Evolutionary conservation across 2,329 filamentous ascomycete species (phyloP), one percentile per base, ranked within the genome.

Genomic region (Hypoxylon sp.): DNA sequence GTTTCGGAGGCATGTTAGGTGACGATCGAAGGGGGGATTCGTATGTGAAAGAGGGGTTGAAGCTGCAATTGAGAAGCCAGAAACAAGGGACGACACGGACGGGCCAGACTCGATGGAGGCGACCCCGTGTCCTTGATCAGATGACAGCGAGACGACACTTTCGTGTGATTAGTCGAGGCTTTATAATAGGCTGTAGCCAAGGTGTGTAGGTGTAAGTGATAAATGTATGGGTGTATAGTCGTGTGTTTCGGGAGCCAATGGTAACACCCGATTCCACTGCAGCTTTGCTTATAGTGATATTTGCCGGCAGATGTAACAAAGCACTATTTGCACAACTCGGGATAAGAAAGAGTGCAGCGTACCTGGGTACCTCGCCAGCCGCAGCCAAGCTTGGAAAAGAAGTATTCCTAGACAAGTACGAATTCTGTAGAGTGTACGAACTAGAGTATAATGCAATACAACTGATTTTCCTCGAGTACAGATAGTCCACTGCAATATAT

Each of bases 1-100:
- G 84, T 72, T 84, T 88, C 66, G 83, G 80, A 24, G 86, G 77
- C 85, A 88, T 88, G 67, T 56, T 76, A 68, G 31, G 47, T 61
- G 37, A 33, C 38, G 33, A 43, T 55, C 18, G 54, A 29, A 45
- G 29, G 29, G 15, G 5, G 11, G 21, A 6, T 10, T 13, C 38
- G 49, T 54, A 18, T 51, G 41, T 35, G 40, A 24, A 42, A 52
- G 52, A 47, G 48, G 48, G 27, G 56, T 33, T 17, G 24, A 35
- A 15, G n/a, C n/a, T 35, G 31, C 31, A 35, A 35, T 35, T 15
- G 23, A 23, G 15, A 18, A 15, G 23, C 46, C 47, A 48, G 26
- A 23, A 24, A 43, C 11, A 18, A 35, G 27, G 33, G 20, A 54
- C 40, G 48, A 31, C 26, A 13, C 24, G 40, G 48, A 31, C 31